Conservation (phyloP, 441 rosid species). For the Pelargonium fulgidum region DNA sequence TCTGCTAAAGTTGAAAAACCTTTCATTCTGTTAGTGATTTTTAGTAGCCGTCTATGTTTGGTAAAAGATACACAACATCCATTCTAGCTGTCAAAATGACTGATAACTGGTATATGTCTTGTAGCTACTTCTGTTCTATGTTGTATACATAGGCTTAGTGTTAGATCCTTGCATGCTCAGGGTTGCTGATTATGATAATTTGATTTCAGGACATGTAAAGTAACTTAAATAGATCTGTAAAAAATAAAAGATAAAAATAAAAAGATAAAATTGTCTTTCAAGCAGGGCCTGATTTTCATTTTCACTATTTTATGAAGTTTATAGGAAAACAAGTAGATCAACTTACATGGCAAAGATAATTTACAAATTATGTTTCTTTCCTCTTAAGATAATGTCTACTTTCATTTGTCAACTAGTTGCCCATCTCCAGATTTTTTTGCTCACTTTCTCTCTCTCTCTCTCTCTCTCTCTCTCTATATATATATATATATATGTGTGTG, state of each 20-base stretch:
- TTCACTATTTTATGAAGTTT: not conserved
- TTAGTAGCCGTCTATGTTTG: not conserved
- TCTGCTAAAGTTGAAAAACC: not conserved
- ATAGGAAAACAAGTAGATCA: not conserved
- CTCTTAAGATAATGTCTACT: not conserved
- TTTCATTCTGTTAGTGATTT: not conserved
- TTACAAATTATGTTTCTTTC: not conserved
- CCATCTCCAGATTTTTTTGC: slow-evolving; percentile 15
- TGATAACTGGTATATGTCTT: not conserved
- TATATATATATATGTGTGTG: too few species aligned
- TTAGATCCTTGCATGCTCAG: not conserved
- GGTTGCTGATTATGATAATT: not conserved
- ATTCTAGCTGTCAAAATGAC: not conserved
- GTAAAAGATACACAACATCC: not conserved
- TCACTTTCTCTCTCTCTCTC: slow-evolving; percentile 11
- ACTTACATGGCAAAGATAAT: slow-evolving; percentile 1
- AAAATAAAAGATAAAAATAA: too few species aligned
- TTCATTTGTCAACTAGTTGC: not conserved
- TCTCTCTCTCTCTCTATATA: too few species aligned
- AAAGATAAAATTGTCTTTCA: too few species aligned
- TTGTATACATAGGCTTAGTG: not conserved
- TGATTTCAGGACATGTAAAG: not conserved
- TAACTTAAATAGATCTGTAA: not conserved
- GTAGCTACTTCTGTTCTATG: not conserved
- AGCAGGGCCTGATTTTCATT: not conserved